Conservation (phyloP, 2,329 filamentous ascomycete genomes). For the Monilinia aucupariae region DNA sequence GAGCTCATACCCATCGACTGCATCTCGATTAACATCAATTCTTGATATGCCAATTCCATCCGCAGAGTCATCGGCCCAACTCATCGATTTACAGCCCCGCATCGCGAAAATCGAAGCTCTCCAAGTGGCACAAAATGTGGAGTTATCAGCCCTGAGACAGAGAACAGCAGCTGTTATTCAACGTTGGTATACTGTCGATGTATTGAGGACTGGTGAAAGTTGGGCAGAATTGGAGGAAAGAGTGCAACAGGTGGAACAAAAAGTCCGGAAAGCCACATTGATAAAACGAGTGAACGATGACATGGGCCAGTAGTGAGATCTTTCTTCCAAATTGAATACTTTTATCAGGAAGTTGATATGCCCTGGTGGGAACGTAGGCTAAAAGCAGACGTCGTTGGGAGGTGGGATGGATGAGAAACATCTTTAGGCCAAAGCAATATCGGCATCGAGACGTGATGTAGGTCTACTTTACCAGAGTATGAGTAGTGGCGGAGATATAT, state of each 20-base stretch:
- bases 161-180: conserved; percentile 32
- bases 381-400: background rate
- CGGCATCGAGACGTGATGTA: background rate
- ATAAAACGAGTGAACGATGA: conserved; percentile 25
- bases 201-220: conserved; percentile 32
- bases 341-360: background rate
- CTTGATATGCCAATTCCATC: conserved; percentile 33
- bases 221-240: conserved; percentile 35
- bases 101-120: conserved; percentile 32
- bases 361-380: background rate
- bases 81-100: conserved; percentile 34
- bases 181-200: conserved; percentile 33
- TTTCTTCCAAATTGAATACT: conserved; percentile 24
- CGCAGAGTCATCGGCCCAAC: conserved; percentile 31
- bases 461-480: background rate
- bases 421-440: conserved; percentile 1
- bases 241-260: conserved; percentile 31
- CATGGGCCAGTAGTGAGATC: conserved; percentile 20
- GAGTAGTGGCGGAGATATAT: background rate
- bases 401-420: background rate
- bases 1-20: conserved; percentile 33
- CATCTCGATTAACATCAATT: conserved; percentile 35
- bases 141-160: conserved; percentile 32
- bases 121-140: conserved; percentile 31
- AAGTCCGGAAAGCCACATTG: conserved; percentile 24